Conservation (phyloP, 495 filamentous ascomycete species). For the Mycothermus thermophilus region DNA sequence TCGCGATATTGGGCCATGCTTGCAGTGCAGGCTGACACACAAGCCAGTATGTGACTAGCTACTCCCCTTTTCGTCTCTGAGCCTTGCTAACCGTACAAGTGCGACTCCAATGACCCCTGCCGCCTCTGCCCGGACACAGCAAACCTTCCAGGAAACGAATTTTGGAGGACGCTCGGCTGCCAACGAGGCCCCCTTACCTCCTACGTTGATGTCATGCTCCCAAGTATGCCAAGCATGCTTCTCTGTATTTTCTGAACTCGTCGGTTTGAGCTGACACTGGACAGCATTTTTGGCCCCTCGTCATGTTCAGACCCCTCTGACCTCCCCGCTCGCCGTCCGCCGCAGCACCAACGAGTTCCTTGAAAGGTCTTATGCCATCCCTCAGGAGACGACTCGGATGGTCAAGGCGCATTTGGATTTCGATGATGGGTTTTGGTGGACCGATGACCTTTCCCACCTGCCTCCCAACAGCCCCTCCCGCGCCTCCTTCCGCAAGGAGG, state of each 20-base stretch:
- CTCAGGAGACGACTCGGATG: slow-evolving; percentile 22
- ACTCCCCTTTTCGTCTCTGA: not conserved
- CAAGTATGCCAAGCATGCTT: slow-evolving; percentile 19
- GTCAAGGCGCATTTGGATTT: slow-evolving; percentile 33
- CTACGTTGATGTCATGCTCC: slow-evolving; percentile 33
- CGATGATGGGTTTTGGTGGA: slow-evolving; percentile 39
- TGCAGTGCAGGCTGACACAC: slow-evolving; percentile 30
- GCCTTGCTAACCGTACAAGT: slow-evolving; percentile 18
- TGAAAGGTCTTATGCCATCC: slow-evolving; percentile 28
- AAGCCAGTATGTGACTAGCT: slow-evolving; percentile 27
- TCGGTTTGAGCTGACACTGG: not conserved
- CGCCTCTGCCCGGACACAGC: slow-evolving; percentile 24
- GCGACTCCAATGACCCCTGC: slow-evolving; percentile 34
- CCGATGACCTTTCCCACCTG: slow-evolving; percentile 32
- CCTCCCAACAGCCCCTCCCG: slow-evolving; percentile 30
- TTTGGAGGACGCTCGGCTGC: slow-evolving; percentile 34
- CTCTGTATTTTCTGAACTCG: slow-evolving; percentile 1
- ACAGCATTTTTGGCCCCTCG: slow-evolving; percentile 30
- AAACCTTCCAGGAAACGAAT: slow-evolving; percentile 23
- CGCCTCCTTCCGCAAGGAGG: slow-evolving; percentile 27
- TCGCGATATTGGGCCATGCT: slow-evolving; percentile 30
- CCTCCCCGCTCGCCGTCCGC: slow-evolving; percentile 33
- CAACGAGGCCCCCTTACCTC: slow-evolving; percentile 29
- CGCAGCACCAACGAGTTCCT: slow-evolving; percentile 39
- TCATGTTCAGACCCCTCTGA: slow-evolving; percentile 35